Conservation (phyloP, 345 rosid species). For the Citrus maxima region DNA sequence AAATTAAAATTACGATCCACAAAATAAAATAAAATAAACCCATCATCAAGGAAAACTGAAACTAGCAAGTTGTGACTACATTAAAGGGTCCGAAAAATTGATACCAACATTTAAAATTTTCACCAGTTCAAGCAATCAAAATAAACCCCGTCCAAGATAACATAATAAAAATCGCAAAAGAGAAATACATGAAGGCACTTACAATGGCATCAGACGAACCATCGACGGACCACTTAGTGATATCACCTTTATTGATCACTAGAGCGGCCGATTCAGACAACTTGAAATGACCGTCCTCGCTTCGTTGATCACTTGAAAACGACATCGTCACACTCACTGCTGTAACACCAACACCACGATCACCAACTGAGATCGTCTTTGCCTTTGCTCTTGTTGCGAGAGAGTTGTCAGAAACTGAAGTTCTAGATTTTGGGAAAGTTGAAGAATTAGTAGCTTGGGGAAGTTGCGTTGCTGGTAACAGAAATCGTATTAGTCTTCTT, state of each 20-base stretch:
- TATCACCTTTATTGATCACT: constrained; percentile 70
- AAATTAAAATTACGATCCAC: neutral
- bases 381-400: neutral
- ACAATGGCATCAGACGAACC: constrained; percentile 84
- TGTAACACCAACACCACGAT: constrained; percentile 11
- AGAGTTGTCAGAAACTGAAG: neutral
- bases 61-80: neutral
- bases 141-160: neutral
- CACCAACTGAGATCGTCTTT: neutral
- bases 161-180: too few relatives aligned
- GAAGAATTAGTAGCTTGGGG: neutral
- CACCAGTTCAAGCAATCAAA: neutral
- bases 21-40: neutral
- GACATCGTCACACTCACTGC: constrained; percentile 41
- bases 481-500: neutral
- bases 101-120: neutral
- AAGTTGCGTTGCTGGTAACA: neutral
- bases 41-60: neutral
- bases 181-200: constrained; percentile 10
- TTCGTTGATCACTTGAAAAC: constrained; percentile 13
- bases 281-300: constrained; percentile 31
- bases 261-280: constrained; percentile 51
- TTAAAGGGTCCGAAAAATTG: neutral
- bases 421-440: neutral
- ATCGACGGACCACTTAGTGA: constrained; percentile 77